phyloP scores from a whole-genome alignment of 805 yeast species.

The Ogataea angusta region DNA sequence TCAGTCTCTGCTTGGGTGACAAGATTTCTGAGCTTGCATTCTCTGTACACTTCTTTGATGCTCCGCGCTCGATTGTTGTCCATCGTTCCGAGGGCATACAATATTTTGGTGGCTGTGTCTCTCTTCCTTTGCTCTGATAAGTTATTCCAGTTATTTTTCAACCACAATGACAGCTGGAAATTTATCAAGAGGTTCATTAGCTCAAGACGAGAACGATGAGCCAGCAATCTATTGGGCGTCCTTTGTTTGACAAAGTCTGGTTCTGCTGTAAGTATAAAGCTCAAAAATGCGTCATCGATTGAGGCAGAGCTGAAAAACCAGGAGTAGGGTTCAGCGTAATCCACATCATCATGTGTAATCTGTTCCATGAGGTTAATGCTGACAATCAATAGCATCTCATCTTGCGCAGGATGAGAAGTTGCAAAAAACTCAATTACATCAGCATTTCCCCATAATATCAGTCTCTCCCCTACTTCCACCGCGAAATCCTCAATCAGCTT shows the following conservation, averaged over 20 bases:
- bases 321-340: constrained; percentile 4
- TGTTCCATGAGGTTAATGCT: constrained; percentile 12
- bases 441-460: not conserved
- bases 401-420: not conserved
- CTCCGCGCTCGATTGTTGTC: constrained; percentile 10
- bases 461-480: constrained; percentile 7
- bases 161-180: constrained; percentile 17
- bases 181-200: constrained; percentile 12
- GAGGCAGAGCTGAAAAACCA: constrained; percentile 14
- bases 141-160: constrained; percentile 13
- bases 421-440: constrained; percentile 18
- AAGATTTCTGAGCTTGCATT: constrained; percentile 5
- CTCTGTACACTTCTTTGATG: constrained; percentile 5
- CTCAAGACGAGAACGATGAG: not conserved
- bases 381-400: constrained; percentile 10
- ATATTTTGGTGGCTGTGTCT: constrained; percentile 1
- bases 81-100: constrained; percentile 4
- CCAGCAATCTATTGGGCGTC: not conserved
- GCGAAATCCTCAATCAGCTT: constrained; percentile 6
- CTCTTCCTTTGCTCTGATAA: not conserved
- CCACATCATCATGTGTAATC: constrained; percentile 11
- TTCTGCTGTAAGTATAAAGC: constrained; percentile 8
- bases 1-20: not conserved
- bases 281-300: constrained; percentile 8
- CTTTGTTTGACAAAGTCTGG: constrained; percentile 5